Evolutionary conservation across 208 protist species (phyloP).

Genomic region (Angomonas ambiguus): DNA sequence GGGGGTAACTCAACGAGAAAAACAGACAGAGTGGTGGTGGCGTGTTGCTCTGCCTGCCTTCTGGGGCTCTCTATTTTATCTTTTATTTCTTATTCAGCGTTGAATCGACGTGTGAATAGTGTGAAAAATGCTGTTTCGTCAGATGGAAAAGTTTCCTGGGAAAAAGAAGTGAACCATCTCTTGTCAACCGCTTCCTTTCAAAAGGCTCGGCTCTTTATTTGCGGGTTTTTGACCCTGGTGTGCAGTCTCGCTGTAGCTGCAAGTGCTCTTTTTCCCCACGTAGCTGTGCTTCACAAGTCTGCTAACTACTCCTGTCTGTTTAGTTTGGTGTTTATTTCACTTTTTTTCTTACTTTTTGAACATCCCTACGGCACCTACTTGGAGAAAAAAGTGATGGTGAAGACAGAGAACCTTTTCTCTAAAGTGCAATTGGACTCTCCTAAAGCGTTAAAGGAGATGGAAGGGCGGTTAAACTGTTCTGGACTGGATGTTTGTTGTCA

Average conservation of each 20-base stretch:
- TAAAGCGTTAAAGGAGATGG: neutral
- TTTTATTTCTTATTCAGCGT: neutral
- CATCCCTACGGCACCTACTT: neutral
- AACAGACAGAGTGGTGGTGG: neutral
- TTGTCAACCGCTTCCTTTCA: neutral
- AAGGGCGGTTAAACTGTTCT: neutral
- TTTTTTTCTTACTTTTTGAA: neutral
- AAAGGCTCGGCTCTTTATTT: neutral
- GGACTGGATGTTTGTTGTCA: neutral
- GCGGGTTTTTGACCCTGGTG: neutral
- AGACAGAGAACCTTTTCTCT: neutral
- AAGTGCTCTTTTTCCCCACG: neutral
- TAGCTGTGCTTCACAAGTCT: neutral
- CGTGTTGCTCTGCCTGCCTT: neutral
- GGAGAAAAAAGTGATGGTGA: neutral
- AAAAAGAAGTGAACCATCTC: neutral
- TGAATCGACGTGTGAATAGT: neutral
- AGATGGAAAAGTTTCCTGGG: neutral
- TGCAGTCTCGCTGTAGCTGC: neutral
- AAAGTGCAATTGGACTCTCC: neutral
- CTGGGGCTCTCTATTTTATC: neutral
- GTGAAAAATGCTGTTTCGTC: neutral
- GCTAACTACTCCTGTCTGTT: neutral
- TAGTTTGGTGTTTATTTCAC: neutral
- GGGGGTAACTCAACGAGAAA: neutral